Evolutionary conservation across 2,329 filamentous ascomycete genomes (phyloP).

Genomic region (Sclerotinia trifoliorum): DNA sequence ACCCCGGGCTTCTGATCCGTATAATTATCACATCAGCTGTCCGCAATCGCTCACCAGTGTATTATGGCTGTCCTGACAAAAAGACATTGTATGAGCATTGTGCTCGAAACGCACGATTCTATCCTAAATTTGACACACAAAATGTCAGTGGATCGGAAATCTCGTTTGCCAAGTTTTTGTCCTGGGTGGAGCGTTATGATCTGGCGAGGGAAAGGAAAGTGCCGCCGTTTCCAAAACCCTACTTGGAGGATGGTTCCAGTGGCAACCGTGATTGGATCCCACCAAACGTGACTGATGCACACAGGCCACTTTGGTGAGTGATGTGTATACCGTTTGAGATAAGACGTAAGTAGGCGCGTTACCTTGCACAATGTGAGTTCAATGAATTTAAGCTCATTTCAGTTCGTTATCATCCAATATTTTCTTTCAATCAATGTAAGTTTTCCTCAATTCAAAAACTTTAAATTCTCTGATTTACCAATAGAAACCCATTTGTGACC

Average conservation of each 20-base stretch:
- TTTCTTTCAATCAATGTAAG: background rate
- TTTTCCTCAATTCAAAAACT: background rate
- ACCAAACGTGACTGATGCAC: background rate
- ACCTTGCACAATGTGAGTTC: background rate
- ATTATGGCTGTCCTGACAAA: constrained; percentile 14
- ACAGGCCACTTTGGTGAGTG: background rate
- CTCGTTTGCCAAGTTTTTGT: background rate
- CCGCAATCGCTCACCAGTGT: constrained; percentile 2
- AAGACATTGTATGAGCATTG: background rate
- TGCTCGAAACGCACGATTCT: constrained; percentile 9
- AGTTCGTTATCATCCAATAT: background rate
- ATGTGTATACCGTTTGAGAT: too few species aligned
- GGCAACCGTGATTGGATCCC: background rate
- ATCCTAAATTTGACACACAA: background rate
- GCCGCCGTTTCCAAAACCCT: background rate
- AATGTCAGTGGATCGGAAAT: background rate
- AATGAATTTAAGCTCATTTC: background rate
- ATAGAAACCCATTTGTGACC: background rate
- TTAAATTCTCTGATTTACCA: background rate
- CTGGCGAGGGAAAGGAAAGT: background rate
- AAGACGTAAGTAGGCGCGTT: too few species aligned
- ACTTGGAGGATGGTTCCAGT: background rate
- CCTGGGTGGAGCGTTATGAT: constrained; percentile 4
- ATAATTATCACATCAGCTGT: background rate
- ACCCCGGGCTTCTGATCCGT: background rate